Evolutionary conservation across 768 basidiomycete species (phyloP).

Genomic region (Zangia roseola): DNA sequence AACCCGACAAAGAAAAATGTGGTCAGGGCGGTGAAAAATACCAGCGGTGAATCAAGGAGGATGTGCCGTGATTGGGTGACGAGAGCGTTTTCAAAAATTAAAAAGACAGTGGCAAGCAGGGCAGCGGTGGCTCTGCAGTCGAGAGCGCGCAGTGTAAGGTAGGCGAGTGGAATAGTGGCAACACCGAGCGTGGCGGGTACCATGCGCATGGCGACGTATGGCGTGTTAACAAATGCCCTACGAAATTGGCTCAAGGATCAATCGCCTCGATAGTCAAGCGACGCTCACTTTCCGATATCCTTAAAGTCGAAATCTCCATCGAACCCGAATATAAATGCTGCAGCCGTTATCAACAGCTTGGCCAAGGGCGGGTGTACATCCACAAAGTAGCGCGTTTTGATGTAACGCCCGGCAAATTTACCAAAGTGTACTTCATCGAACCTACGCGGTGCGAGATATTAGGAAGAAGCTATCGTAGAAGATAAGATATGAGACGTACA

Average conservation of each 20-base stretch:
- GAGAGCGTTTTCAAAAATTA: slow-evolving; percentile 96
- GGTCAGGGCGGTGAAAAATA: slow-evolving; percentile 96
- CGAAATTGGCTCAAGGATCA: slow-evolving; percentile 1
- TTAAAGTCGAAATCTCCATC: slow-evolving; percentile 96
- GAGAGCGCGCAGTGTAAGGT: slow-evolving; percentile 90
- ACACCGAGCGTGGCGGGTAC: slow-evolving; percentile 91
- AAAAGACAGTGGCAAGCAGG: slow-evolving; percentile 83
- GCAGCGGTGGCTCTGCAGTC: slow-evolving; percentile 92
- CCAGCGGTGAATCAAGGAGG: slow-evolving; percentile 95
- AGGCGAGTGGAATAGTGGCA: slow-evolving; percentile 84
- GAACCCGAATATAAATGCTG: slow-evolving; percentile 83
- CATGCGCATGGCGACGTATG: slow-evolving; percentile 96
- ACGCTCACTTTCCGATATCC: slow-evolving; percentile 89
- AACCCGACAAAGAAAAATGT: slow-evolving; percentile 87
- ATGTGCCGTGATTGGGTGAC: slow-evolving; percentile 96
- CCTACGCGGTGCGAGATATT: slow-evolving; percentile 39
- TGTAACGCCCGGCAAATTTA: slow-evolving; percentile 92
- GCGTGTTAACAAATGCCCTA: slow-evolving; percentile 82
- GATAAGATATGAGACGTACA: slow-evolving; percentile 53
- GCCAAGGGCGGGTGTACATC: slow-evolving; percentile 98
- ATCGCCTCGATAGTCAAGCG: background rate
- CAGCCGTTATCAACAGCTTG: slow-evolving; percentile 91
- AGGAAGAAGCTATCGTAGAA: background rate
- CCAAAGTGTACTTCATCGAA: slow-evolving; percentile 99
- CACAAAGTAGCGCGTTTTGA: slow-evolving; percentile 87